Evolutionary conservation across 108 stramenopile genomes (phyloP), one percentile per base, ranked within the genome.

Genomic region (Skeletonema marinoi): DNA sequence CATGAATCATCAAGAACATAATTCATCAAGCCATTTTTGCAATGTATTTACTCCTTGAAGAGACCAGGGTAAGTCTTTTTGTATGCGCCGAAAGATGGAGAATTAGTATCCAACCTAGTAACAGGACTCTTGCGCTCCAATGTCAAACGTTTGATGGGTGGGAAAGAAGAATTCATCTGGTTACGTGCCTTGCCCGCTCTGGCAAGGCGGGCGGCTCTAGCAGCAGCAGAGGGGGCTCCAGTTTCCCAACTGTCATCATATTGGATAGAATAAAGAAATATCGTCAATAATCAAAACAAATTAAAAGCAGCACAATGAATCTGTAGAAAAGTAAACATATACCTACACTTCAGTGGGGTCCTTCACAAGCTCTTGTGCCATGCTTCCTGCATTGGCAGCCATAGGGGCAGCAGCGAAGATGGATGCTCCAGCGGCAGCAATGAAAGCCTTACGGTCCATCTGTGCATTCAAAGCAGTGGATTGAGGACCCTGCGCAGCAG

Each of bases 71-170:
- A 94, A 32, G 89, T 87, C 78, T 81, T 88, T 80, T 94, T 92
- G 87, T 94, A 94, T 11, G 87, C 89, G n/a, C 71, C 72, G 54
- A 91, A 91, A 77, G 85, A 68, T 36, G 93, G 93, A 60, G 86
- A 76, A 68, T 92, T 92, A 76, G 92, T 82, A 64, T 95, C 93
- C 71, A 95, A 73, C 82, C 93, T 81, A n/a, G 88, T 90, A 9
- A 95, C 93, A 65, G 93, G 93, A 65, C 86, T 87, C 91, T 95
- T 95, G 35, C 93, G 78, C 81, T 95, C 93, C 30, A 95, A 79
- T 48, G 91, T 95, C 51, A 89, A 72, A 36, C 91, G 87, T 83
- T 95, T 95, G 48, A 78, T 75, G 38, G 93, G 93, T 41, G 93
- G 84, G 83, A 89, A 95, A 73, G 88, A 87, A 19, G 88, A 88